phyloP scores from a whole-genome alignment of 2,329 filamentous ascomycete species.

The Trichophaea hybrida region DNA sequence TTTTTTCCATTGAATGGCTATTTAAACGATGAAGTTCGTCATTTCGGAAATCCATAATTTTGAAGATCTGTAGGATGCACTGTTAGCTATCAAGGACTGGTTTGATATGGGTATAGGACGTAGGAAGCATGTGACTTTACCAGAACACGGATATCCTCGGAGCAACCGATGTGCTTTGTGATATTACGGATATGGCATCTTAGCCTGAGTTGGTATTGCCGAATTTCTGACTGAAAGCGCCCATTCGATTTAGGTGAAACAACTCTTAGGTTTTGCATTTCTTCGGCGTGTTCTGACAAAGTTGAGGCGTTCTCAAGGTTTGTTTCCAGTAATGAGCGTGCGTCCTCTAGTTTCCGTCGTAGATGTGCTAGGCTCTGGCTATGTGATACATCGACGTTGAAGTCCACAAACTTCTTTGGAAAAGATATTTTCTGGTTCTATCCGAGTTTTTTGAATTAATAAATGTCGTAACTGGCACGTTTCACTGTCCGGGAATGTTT shows the following conservation, averaged over 20 bases:
- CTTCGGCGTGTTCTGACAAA: not conserved
- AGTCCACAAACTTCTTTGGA: not conserved
- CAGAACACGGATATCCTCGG: not conserved
- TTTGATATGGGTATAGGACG: not conserved
- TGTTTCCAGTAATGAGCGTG: not conserved
- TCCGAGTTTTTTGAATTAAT: not conserved
- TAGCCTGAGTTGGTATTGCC: not conserved
- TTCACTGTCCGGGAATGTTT: not conserved
- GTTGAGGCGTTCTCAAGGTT: not conserved
- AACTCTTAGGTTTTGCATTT: not conserved
- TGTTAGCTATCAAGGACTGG: not conserved
- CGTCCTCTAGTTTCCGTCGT: not conserved
- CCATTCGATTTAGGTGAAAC: not conserved
- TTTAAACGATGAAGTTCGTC: not conserved
- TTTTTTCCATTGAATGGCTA: not conserved
- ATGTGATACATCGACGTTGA: not conserved
- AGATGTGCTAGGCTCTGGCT: not conserved
- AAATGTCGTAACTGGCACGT: not conserved
- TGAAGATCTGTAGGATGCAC: constrained; percentile 2
- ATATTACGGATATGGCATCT: not conserved
- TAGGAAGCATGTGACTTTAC: not conserved
- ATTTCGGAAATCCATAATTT: no score
- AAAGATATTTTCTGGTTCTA: not conserved
- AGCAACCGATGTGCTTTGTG: not conserved
- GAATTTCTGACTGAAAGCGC: not conserved